Percentiles rank a stretch among this genome's conserved stretches.
phyloP scores from a whole-genome alignment of 805 yeast genomes.

The Candida schatavii region DNA sequence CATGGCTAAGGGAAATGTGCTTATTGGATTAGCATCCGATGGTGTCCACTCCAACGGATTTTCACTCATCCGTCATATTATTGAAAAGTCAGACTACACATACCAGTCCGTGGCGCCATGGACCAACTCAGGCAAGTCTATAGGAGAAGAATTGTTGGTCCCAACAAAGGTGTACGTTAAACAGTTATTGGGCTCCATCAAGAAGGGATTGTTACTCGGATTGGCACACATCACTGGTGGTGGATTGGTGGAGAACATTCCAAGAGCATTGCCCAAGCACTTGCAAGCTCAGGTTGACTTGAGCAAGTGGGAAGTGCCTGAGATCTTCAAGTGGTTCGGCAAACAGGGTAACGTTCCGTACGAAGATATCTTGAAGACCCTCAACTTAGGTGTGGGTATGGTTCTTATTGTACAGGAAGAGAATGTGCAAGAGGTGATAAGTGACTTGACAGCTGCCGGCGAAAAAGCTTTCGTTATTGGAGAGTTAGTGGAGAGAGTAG shows the following conservation, averaged over 20 bases:
- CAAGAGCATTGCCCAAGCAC: conserved; percentile 83
- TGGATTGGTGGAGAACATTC: conserved; percentile 93
- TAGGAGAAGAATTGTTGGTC: conserved; percentile 80
- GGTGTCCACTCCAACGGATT: conserved; percentile 98
- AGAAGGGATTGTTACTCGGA: conserved; percentile 70
- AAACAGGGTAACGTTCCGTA: conserved; percentile 86
- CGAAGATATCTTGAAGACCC: conserved; percentile 80
- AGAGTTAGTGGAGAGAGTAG: conserved; percentile 29
- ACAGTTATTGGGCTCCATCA: conserved; percentile 74
- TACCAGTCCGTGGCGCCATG: conserved; percentile 85
- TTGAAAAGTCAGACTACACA: conserved; percentile 69
- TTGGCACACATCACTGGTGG: conserved; percentile 98
- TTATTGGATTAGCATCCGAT: conserved; percentile 84
- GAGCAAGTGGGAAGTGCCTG: conserved; percentile 78
- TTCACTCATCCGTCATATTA: conserved; percentile 88
- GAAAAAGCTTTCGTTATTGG: conserved; percentile 66
- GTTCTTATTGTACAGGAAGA: conserved; percentile 74
- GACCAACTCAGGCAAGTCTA: conserved; percentile 57
- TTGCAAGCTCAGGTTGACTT: conserved; percentile 82
- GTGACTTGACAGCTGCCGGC: conserved; percentile 57
- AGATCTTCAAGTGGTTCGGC: conserved; percentile 92
- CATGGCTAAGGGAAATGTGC: conserved; percentile 77
- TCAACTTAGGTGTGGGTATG: conserved; percentile 97
- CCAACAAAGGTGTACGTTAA: conserved; percentile 96
- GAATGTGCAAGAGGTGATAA: conserved; percentile 56